phyloP scores from a whole-genome alignment of 2,329 filamentous ascomycete species.

The Neobulgaria alba region DNA sequence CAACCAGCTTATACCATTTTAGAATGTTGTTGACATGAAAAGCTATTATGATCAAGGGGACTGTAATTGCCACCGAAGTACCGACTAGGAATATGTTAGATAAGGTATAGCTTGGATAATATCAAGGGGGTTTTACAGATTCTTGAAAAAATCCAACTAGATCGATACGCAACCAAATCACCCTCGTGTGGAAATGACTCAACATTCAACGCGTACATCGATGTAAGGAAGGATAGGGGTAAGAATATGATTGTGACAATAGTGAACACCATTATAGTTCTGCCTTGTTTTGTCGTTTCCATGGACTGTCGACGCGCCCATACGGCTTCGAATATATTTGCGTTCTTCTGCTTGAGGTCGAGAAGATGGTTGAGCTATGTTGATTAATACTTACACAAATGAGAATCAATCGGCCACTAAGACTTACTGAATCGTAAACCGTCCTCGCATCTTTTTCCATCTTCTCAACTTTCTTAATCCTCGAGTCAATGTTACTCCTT shows the following conservation, averaged over 20 bases:
- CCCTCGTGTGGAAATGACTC: not conserved
- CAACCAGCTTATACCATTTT: no score
- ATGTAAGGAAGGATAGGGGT: not conserved
- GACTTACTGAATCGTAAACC: not conserved
- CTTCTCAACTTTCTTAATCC: not conserved
- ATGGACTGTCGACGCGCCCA: slow-evolving; percentile 1
- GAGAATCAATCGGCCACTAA: not conserved
- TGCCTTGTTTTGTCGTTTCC: slow-evolving; percentile 3
- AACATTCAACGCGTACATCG: not conserved
- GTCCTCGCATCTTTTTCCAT: not conserved
- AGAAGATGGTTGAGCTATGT: slow-evolving; percentile 6
- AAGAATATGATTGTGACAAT: slow-evolving; percentile 6
- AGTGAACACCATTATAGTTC: slow-evolving; percentile 4
- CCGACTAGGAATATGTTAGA: no score
- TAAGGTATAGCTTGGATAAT: no score
- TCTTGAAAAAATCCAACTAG: not conserved
- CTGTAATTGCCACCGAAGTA: not conserved
- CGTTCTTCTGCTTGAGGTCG: slow-evolving; percentile 10
- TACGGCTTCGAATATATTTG: slow-evolving; percentile 5
- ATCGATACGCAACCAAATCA: not conserved
- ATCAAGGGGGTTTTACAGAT: no score
- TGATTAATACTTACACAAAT: not conserved
- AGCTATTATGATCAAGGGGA: slow-evolving; percentile 2
- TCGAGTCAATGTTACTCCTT: not conserved
- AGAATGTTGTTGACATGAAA: slow-evolving; percentile 2